Percentiles rank a stretch among this genome's conserved stretches.
These are phyloP conservation scores for Ogataea paradorogensis DNA, from an alignment of 805 yeast species.

Conservation along the genomic window DNA sequence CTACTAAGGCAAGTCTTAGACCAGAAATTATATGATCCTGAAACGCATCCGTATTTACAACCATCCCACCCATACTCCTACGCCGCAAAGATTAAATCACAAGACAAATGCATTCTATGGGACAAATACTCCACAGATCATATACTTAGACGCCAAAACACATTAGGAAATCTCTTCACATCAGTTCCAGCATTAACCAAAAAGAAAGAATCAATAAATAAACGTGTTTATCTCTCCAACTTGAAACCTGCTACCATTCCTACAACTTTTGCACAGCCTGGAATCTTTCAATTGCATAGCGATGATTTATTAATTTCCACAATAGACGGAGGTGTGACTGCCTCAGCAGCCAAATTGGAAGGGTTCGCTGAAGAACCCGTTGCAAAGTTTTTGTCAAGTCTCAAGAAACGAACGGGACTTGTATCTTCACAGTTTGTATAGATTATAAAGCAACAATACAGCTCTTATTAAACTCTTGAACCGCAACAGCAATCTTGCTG, in stretches of 20 bases:
- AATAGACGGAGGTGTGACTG: slow-evolving; percentile 39
- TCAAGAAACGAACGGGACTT: slow-evolving; percentile 45
- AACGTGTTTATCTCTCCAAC: slow-evolving; percentile 49
- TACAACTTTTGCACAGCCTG: slow-evolving; percentile 16
- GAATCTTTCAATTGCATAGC: slow-evolving; percentile 24
- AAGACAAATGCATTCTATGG: slow-evolving; percentile 51
- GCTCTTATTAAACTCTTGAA: slow-evolving; percentile 66
- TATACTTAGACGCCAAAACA: slow-evolving; percentile 43
- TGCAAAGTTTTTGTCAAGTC: slow-evolving; percentile 38
- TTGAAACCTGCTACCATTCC: slow-evolving; percentile 20
- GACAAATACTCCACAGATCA: slow-evolving; percentile 31
- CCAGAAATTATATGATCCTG: slow-evolving; percentile 29
- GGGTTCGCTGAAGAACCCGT: slow-evolving; percentile 49
- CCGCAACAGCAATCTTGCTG: slow-evolving; percentile 74
- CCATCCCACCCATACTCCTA: slow-evolving; percentile 41
- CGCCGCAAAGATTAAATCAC: slow-evolving; percentile 54
- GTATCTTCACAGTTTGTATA: not conserved
- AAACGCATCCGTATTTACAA: slow-evolving; percentile 12
- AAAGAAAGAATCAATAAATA: slow-evolving; percentile 8
- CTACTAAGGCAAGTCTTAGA: slow-evolving; percentile 47
- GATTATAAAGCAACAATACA: slow-evolving; percentile 29
- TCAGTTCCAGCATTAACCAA: slow-evolving; percentile 36
- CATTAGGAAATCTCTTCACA: slow-evolving; percentile 57
- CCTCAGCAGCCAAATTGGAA: slow-evolving; percentile 48
- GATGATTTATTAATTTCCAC: slow-evolving; percentile 40